Evolutionary conservation across 208 protist genomes (phyloP), one percentile per base, ranked within the genome.

Genomic region (Vickermania spadyakhi): DNA sequence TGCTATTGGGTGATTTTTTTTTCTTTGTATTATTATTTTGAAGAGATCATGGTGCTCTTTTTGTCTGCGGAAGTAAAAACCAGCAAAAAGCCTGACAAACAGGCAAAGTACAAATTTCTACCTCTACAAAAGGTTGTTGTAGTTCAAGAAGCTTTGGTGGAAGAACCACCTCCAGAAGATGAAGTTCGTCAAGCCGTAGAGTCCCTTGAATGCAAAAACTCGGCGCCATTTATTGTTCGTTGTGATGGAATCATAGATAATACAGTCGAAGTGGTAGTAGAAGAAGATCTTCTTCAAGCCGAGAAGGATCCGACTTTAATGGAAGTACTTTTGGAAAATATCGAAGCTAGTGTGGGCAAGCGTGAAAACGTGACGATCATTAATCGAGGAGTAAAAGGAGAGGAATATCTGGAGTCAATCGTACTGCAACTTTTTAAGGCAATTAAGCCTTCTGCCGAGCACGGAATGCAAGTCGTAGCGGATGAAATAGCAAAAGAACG

Each of bases 401-500:
- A 83, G 22, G 28, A 57, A 1, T 84, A 85, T 64, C 68, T 94
- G 2, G 81, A 90, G 55, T 54, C 62, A n/a, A 36, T 91, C 36
- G 60, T 92, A 45, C 72, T 87, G 41, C 26, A 62, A 18, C 61
- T 94, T 36, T 68, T 91, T 49, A 72, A 77, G 21, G 60, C 74
- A 2, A 70, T 90, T 50, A 73, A 82, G 29, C 57, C 69, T 22
- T 77, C 73, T 4, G 84, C 84, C 1, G 88, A 94, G 63, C 86
- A 92, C 62, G 88, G 81, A 18, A 91, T 94, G 77, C 88, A 92
- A 57, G 70, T 94, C 22, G 88, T 91, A n/a, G 84, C 88, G 0
- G 88, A 94, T 65, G 84, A 91, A 53, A 81, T 86, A 28, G 88
- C 88, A 0, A 94, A 94, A 62, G 84, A 92, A 57, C 86, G 84